Evolutionary conservation across 139 green algal genomes (phyloP).

Genomic region (Chlamydomonas incerta): DNA sequence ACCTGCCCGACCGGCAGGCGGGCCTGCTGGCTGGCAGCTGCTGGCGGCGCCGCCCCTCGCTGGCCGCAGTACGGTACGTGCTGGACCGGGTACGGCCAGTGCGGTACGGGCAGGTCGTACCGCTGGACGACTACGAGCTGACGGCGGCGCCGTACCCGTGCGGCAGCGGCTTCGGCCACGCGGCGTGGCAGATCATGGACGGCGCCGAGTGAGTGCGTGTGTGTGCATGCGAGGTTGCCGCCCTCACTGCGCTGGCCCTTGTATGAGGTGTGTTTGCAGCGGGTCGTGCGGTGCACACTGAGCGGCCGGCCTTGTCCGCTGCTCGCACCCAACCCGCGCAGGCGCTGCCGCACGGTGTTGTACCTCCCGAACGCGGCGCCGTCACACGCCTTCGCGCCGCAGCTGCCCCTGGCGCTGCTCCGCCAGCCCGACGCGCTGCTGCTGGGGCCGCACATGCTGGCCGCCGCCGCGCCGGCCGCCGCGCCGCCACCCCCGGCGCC

Average conservation of each 20-base stretch:
- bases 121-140: slow-evolving; percentile 47
- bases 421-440: neutral
- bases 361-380: slow-evolving; percentile 29
- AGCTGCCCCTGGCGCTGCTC: slow-evolving; percentile 15
- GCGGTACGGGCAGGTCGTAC: slow-evolving; percentile 49
- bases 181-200: slow-evolving; percentile 50
- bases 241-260: no score
- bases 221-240: no score
- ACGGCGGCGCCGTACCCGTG: slow-evolving; percentile 42
- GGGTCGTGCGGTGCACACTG: no score
- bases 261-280: no score
- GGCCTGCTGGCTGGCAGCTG: neutral
- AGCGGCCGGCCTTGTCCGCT: no score
- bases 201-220: slow-evolving; percentile 15
- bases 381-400: slow-evolving; percentile 32
- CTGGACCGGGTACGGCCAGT: slow-evolving; percentile 37
- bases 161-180: slow-evolving; percentile 49
- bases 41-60: slow-evolving; percentile 2
- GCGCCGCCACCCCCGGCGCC: neutral
- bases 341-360: slow-evolving; percentile 34
- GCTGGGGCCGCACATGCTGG: slow-evolving; percentile 14
- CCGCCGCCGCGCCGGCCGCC: neutral
- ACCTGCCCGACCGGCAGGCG: neutral
- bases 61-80: slow-evolving; percentile 5
- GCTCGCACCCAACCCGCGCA: no score